These are phyloP conservation scores for Nemania bipapillata DNA, from an alignment of 2,329 filamentous ascomycete genomes.

Conservation along the genomic window DNA sequence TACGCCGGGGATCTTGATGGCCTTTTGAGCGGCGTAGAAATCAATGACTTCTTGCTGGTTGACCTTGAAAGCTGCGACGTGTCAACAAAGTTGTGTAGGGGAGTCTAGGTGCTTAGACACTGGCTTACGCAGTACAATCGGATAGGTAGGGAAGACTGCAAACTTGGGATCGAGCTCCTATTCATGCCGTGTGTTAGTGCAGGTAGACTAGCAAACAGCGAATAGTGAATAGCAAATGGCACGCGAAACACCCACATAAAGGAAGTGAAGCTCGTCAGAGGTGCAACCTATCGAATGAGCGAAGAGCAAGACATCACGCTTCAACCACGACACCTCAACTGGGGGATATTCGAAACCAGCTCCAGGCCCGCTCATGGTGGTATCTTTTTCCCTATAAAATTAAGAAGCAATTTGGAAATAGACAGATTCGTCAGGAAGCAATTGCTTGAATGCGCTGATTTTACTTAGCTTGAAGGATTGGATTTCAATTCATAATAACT, in stretches of 20 bases:
- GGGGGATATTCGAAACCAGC: constrained; percentile 83
- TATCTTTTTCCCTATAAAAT: background rate
- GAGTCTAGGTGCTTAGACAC: background rate
- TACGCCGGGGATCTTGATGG: constrained; percentile 75
- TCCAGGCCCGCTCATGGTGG: constrained; percentile 62
- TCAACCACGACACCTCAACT: constrained; percentile 82
- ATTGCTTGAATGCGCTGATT: background rate
- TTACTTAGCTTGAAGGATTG: background rate
- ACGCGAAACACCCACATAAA: constrained; percentile 70
- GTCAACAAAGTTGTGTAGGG: constrained; percentile 5
- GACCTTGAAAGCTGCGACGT: constrained; percentile 74
- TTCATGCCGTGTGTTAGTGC: constrained; percentile 24
- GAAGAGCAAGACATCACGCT: constrained; percentile 89
- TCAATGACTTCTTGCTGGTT: constrained; percentile 80
- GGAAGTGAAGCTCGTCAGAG: constrained; percentile 88
- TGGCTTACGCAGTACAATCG: constrained; percentile 76
- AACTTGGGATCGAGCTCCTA: constrained; percentile 90
- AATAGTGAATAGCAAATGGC: background rate
- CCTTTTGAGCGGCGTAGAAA: constrained; percentile 79
- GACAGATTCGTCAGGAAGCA: background rate
- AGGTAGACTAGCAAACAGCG: background rate
- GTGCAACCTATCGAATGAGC: constrained; percentile 88
- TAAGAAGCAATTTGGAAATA: background rate
- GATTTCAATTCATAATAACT: background rate
- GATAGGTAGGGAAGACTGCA: constrained; percentile 87